Evolutionary conservation across 192 early-diverging fungal genomes (phyloP).

Genomic region (Endogone sp.): DNA sequence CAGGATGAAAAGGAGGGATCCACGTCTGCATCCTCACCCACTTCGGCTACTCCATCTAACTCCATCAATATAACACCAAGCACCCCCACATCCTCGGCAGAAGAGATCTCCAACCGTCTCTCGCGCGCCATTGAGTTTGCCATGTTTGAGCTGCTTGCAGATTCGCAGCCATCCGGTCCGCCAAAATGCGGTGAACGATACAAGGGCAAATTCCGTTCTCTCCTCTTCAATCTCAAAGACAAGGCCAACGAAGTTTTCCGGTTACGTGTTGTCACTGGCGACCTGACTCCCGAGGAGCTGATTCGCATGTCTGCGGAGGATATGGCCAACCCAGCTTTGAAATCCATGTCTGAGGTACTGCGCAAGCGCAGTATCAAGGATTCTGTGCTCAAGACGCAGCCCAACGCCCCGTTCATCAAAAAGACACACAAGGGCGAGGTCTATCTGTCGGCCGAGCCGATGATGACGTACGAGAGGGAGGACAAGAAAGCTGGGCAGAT

Average conservation of each 20-base stretch:
- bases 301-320: conserved; percentile 82
- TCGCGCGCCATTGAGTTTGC: conserved; percentile 44
- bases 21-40: neutral
- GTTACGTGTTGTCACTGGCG: conserved; percentile 56
- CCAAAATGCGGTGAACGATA: conserved; percentile 54
- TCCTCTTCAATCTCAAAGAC: conserved; percentile 76
- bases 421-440: conserved; percentile 62
- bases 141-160: conserved; percentile 41
- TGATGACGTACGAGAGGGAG: neutral
- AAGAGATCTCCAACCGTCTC: conserved; percentile 29
- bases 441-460: conserved; percentile 32
- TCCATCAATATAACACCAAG: too few species aligned
- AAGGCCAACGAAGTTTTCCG: conserved; percentile 75
- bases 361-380: conserved; percentile 52
- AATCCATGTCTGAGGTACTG: conserved; percentile 50
- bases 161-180: conserved; percentile 25
- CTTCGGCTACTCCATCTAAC: neutral
- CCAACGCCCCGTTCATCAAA: conserved; percentile 46
- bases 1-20: neutral
- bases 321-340: conserved; percentile 80
- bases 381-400: conserved; percentile 47
- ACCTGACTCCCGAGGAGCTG: conserved; percentile 58
- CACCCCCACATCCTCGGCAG: too few species aligned
- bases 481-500: conserved; percentile 6
- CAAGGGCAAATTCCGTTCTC: conserved; percentile 74